phyloP scores from a whole-genome alignment of 768 basidiomycete genomes.

The Leccinum aurantiacum region DNA sequence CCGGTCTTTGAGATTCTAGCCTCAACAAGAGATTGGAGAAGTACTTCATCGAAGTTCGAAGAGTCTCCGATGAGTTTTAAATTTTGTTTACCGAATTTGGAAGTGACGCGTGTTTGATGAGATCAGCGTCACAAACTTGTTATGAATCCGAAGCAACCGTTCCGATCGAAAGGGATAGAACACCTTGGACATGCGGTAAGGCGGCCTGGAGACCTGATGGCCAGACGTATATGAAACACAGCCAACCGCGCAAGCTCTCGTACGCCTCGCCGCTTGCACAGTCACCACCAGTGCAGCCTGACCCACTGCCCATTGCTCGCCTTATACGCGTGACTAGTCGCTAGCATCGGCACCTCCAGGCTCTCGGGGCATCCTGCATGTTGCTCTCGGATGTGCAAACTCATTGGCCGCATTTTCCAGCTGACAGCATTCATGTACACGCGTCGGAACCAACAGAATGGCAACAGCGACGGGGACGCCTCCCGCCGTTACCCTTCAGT shows the following conservation, averaged over 20 bases:
- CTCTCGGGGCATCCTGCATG: conserved; percentile 8
- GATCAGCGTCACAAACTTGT: not conserved
- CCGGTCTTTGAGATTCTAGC: not conserved
- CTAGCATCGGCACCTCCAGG: not conserved
- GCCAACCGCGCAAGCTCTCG: not conserved
- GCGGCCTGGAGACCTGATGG: conserved; percentile 3
- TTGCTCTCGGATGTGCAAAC: conserved; percentile 15
- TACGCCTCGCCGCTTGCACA: not conserved
- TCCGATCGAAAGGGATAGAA: not conserved
- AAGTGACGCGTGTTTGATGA: not conserved
- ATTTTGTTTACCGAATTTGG: not conserved
- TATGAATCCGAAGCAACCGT: too few species aligned
- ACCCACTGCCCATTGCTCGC: conserved; percentile 11
- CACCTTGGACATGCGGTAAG: not conserved
- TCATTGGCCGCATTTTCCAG: conserved; percentile 12
- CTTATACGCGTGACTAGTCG: conserved; percentile 6
- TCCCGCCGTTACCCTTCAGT: not conserved
- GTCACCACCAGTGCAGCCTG: not conserved
- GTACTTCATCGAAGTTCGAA: too few species aligned
- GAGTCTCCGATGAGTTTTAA: too few species aligned
- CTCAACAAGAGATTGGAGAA: too few species aligned
- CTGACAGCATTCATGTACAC: conserved; percentile 9
- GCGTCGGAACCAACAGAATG: not conserved
- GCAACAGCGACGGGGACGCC: not conserved
- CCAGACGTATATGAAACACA: conserved; percentile 7